Conservation (phyloP, 129 eudicot genomes). For the Saposhnikovia divaricata region DNA sequence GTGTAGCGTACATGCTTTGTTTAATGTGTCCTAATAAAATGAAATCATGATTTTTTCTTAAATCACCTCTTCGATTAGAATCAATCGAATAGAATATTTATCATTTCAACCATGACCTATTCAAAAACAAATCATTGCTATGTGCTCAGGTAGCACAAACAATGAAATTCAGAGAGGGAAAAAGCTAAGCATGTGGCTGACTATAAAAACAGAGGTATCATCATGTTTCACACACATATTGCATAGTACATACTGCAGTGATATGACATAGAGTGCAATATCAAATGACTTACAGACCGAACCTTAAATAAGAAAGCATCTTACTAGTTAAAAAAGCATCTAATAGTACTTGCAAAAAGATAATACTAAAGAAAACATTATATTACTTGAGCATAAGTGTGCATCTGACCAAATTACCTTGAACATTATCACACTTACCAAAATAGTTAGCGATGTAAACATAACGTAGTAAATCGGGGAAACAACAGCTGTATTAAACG, state of each 20-base stretch:
- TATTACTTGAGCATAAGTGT: not conserved
- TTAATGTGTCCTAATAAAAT: not conserved
- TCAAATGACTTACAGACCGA: not conserved
- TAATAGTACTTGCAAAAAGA: not conserved
- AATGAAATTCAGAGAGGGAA: not conserved
- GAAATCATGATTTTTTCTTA: not conserved
- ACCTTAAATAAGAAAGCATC: not conserved
- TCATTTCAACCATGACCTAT: not conserved
- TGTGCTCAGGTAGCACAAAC: not conserved
- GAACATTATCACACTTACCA: slow-evolving; percentile 94
- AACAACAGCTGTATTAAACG: slow-evolving; percentile 91
- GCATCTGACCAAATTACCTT: slow-evolving; percentile 46
- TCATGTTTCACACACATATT: not conserved
- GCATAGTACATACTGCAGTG: not conserved
- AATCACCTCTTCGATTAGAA: not conserved
- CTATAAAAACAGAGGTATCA: not conserved
- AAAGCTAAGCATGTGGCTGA: not conserved
- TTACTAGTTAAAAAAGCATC: not conserved
- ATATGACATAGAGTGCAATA: not conserved
- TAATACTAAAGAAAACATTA: not conserved
- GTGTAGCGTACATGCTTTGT: not conserved
- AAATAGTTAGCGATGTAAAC: slow-evolving; percentile 81
- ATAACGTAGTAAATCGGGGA: slow-evolving; percentile 92
- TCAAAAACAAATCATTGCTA: not conserved
- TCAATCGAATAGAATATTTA: too few species aligned